These are phyloP conservation scores for Drosera capensis DNA, from an alignment of 148 eudicot species.

Conservation along the genomic window DNA sequence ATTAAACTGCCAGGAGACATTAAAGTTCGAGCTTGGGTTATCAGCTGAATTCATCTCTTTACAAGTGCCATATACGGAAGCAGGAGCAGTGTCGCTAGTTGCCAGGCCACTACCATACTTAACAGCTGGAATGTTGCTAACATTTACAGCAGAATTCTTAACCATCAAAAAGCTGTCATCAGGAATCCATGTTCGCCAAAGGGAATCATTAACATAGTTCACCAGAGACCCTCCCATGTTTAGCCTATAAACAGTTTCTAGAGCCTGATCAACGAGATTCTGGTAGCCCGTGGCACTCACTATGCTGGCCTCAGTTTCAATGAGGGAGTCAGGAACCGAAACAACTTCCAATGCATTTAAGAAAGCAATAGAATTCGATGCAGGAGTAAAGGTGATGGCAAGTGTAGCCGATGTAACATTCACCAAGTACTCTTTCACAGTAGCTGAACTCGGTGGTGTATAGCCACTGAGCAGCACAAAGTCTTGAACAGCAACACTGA, in stretches of 20 bases:
- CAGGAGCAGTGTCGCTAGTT: conserved; percentile 47
- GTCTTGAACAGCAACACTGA: conserved; percentile 46
- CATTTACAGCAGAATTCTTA: conserved; percentile 15
- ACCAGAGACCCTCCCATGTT: conserved; percentile 81
- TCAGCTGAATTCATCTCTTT: conserved; percentile 40
- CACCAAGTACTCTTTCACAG: conserved; percentile 50
- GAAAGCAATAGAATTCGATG: conserved; percentile 44
- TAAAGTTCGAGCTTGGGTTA: conserved; percentile 49
- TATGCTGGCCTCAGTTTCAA: conserved; percentile 35
- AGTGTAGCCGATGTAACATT: conserved; percentile 42
- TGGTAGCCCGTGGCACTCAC: conserved; percentile 19
- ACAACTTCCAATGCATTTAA: conserved; percentile 76
- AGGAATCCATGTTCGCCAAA: conserved; percentile 65
- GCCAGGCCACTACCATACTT: conserved; percentile 41
- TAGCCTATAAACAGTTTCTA: conserved; percentile 62
- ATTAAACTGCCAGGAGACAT: conserved; percentile 65
- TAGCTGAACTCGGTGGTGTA: conserved; percentile 19
- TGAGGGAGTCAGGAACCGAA: conserved; percentile 58
- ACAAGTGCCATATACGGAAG: conserved; percentile 67
- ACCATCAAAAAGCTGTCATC: conserved; percentile 34
- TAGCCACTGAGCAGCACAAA: conserved; percentile 41
- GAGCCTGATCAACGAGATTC: conserved; percentile 40
- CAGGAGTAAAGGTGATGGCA: conserved; percentile 44
- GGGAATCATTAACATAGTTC: conserved; percentile 39
- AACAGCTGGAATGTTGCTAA: conserved; percentile 27